These are phyloP conservation scores for Corchorus capsularis DNA, from an alignment of 345 rosid species.

Conservation along the genomic window DNA sequence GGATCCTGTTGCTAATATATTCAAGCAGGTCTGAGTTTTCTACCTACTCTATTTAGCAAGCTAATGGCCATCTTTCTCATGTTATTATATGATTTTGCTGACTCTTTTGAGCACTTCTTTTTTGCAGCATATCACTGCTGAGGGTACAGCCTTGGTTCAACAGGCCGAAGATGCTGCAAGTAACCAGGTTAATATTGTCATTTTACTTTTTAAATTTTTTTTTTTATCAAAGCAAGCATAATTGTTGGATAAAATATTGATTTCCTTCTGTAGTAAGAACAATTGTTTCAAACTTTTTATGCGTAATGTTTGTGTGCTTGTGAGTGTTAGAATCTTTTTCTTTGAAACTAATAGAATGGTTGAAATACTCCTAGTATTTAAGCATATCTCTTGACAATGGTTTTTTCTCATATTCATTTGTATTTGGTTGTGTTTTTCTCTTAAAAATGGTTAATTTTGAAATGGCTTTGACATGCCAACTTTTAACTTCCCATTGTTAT, in stretches of 20 bases:
- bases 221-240: neutral
- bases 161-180: slow-evolving; percentile 94
- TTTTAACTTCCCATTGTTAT: neutral
- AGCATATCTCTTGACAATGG: neutral
- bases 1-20: slow-evolving; percentile 80
- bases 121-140: slow-evolving; percentile 82
- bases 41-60: neutral
- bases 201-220: neutral
- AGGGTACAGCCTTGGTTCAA: slow-evolving; percentile 82
- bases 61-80: neutral
- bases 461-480: neutral
- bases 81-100: slow-evolving; percentile 1
- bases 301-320: neutral
- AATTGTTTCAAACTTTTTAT: neutral
- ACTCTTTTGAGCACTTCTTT: slow-evolving; percentile 16
- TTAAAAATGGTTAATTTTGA: neutral
- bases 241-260: neutral
- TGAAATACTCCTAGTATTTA: neutral
- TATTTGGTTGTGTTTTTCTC: neutral
- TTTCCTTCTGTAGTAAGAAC: neutral
- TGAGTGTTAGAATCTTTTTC: slow-evolving; percentile 12
- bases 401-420: neutral
- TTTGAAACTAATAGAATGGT: neutral
- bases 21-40: slow-evolving; percentile 72
- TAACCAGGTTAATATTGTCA: slow-evolving; percentile 49